Base-by-base conservation (phyloP, 306 rosid species). In the Gastrolobium villosum region DNA sequence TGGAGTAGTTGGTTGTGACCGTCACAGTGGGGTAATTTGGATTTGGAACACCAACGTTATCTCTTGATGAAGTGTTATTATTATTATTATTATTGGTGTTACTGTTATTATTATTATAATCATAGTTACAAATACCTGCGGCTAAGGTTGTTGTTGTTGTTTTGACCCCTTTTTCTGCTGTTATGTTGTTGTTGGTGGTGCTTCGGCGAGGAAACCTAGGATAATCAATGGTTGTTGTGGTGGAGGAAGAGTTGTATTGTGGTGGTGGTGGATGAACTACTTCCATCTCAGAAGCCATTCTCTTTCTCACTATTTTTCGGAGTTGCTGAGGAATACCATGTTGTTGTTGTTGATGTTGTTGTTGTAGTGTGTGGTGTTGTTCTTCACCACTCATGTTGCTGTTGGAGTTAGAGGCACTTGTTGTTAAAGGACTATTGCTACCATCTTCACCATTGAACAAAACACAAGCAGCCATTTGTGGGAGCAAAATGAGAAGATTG, bases 201-300 rank as follows among this genome's bases (percentile, higher is more conserved):
- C 15, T 62, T 45, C 93, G 82, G 20, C 96, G 94, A 65, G 89
- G 76, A 82, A 89, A 80, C 80, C 91, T 83, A 10, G 60, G 53
- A 31, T 76, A 78, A 61, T 80, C 85, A 2, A 10, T 62, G 1
- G 53, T 15, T 39, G 6, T 20, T 39, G 6, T 20, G 60, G 5
- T 26, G 36, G 66, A 52, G 46, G 52, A 48, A 63, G 73, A 59
- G 63, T 53, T 60, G 70, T 37, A 35, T 2, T 34, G 48, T 5
- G 74, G 44, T 5, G 45, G 20, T 56, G 59, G 26, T 45, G 59
- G 45, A 53, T 90, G 95, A 37, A 80, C 77, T 49, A 77, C 80
- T 62, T 91, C 99, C 86, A 93, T 87, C 78, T 95, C 99, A 0
- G 96, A 93, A 1, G 99, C 99, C 92, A 91, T 82, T 81, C 99